Evolutionary conservation across 2,329 filamentous ascomycete species (phyloP), one percentile per base, ranked within the genome.

Genomic region (Fusarium illudens): DNA sequence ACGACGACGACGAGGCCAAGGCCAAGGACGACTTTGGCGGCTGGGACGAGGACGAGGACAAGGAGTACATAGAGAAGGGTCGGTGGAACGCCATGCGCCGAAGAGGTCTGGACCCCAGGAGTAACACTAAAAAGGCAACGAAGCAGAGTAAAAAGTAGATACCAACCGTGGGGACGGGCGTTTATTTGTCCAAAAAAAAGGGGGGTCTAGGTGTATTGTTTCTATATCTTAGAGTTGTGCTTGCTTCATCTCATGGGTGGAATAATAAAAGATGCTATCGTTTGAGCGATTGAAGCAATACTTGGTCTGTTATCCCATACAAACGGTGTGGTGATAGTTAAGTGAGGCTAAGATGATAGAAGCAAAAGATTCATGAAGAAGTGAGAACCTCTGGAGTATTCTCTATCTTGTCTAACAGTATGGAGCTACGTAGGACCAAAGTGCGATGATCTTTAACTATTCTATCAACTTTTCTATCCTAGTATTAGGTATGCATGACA

Each of bases 11-110:
- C 12, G 77, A 83, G 15, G 78, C 52, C 15, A 82, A 82, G 17
- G 85, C 87, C 62, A 82, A 81, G 32, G 86, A 87, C 62, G 82
- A 82, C 50, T 94, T 94, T 76, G 91, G 89, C 52, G 90, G 86
- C 2, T 95, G 92, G 76, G 88, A 94, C 63, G 91, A 93, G 0
- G 88, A 90, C 0, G 90, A 90, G 75, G 92, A 95, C 75, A 79
- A 84, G 71, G 84, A 88, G 71, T 90, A 90, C 75, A 93, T 94
- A 42, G 86, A 90, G 74, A 88, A 88, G 72, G 91, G 89, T n/a
- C 89, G 90, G 82, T 86, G 87, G 69, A 93, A 91, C 73, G 87
- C 89, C 62, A 86, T 94, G 84, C 88, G 91, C 72, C 87, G 88
- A 73, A 90, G 91, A 76, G 92, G 92, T 63, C 79, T 94, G 55